These are phyloP conservation scores for Lactarius hatsudake DNA, from an alignment of 768 basidiomycete genomes.

Conservation along the genomic window DNA sequence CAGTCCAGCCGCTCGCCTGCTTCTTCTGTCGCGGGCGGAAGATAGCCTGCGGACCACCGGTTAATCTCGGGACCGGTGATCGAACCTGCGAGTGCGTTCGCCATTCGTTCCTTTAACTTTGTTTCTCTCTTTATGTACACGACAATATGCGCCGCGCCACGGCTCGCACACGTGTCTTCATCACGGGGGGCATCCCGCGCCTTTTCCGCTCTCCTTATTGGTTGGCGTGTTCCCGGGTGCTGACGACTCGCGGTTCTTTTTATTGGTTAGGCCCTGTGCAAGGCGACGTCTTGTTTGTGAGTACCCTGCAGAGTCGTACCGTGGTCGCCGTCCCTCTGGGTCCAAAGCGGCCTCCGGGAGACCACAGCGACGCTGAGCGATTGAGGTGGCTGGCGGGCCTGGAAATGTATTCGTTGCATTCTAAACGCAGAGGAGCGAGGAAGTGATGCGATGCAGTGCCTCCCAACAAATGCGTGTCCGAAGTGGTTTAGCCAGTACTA, in stretches of 20 bases:
- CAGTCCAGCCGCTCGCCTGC: constrained; percentile 23
- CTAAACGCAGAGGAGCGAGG: not conserved
- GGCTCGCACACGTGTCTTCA: not conserved
- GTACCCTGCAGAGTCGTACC: constrained; percentile 23
- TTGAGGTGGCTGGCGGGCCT: not conserved
- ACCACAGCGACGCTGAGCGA: constrained; percentile 1
- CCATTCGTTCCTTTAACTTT: not conserved
- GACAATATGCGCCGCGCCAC: not conserved
- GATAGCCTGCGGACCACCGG: constrained; percentile 20
- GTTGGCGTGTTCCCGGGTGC: not conserved
- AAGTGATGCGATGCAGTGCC: not conserved
- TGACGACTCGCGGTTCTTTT: not conserved
- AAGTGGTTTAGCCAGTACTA: not conserved
- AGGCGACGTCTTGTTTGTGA: constrained; percentile 22
- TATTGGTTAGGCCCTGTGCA: constrained; percentile 20
- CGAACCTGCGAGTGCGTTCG: constrained; percentile 23
- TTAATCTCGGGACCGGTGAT: constrained; percentile 5
- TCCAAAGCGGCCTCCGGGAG: constrained; percentile 8
- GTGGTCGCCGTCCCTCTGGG: constrained; percentile 21
- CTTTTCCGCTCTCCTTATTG: not conserved
- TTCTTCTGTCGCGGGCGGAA: constrained; percentile 26
- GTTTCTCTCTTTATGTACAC: not conserved
- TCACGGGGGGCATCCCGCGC: not conserved
- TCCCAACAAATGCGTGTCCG: not conserved
- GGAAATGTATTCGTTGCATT: not conserved